phyloP scores from a whole-genome alignment of 2,329 filamentous ascomycete species.

The Neocatenulostroma microsporum region DNA sequence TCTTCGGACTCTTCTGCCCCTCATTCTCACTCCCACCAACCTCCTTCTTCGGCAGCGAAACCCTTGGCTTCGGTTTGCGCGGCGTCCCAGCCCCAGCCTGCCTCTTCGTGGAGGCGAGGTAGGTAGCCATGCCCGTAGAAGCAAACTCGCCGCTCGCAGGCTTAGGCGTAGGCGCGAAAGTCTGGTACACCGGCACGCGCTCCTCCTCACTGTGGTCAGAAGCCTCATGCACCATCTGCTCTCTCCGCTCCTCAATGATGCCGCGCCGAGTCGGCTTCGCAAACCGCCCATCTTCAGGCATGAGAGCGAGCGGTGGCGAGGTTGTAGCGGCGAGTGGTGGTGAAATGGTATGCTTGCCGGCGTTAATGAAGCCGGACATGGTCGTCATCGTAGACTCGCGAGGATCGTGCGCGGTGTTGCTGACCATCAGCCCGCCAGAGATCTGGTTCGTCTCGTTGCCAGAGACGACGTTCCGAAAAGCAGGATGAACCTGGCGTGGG shows the following conservation, averaged over 20 bases:
- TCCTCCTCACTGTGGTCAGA: conserved; percentile 29
- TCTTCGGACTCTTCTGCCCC: conserved; percentile 33
- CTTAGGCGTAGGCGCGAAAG: conserved; percentile 21
- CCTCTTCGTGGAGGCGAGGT: too few species aligned
- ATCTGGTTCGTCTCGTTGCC: not conserved
- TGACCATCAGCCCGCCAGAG: too few species aligned
- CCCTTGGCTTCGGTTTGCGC: conserved; percentile 5
- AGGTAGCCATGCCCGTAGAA: conserved; percentile 3
- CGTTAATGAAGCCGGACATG: conserved; percentile 22
- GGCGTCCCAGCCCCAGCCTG: conserved; percentile 7
- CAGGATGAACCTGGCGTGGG: too few species aligned
- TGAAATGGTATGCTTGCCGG: conserved; percentile 9
- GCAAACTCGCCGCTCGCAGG: conserved; percentile 14
- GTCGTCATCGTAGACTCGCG: conserved; percentile 21
- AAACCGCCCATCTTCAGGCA: conserved; percentile 17
- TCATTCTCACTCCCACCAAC: conserved; percentile 7
- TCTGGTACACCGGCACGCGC: conserved; percentile 18
- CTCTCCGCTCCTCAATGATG: conserved; percentile 33
- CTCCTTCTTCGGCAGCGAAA: conserved; percentile 9
- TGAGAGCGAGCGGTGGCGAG: conserved; percentile 20
- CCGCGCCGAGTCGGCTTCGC: conserved; percentile 32
- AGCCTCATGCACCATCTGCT: conserved; percentile 24
- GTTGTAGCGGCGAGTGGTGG: too few species aligned
- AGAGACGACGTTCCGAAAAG: too few species aligned
- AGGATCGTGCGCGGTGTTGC: too few species aligned